These are phyloP conservation scores for Podaxis carcinomalis DNA, from an alignment of 768 basidiomycete genomes.

Conservation along the genomic window DNA sequence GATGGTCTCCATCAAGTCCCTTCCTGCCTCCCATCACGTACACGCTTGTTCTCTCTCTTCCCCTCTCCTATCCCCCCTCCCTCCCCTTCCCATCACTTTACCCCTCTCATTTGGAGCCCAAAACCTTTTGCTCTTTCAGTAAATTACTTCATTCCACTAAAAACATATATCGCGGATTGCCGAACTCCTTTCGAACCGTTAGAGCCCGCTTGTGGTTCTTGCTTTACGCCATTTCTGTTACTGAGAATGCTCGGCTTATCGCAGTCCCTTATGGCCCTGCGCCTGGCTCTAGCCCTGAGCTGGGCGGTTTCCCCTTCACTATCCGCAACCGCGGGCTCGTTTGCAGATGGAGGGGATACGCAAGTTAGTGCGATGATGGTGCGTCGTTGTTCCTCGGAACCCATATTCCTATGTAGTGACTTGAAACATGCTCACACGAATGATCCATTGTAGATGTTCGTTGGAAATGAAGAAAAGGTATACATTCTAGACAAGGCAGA, in stretches of 20 bases:
- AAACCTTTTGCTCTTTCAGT: background rate
- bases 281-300: slow-evolving; percentile 7
- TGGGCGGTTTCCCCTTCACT: slow-evolving; percentile 8
- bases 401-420: background rate
- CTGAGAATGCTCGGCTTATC: slow-evolving; percentile 3
- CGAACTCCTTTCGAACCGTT: background rate
- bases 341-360: slow-evolving; percentile 12
- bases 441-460: slow-evolving; percentile 54
- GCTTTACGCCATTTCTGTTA: background rate
- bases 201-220: background rate
- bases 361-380: slow-evolving; percentile 16
- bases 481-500: slow-evolving; percentile 92
- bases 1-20: slow-evolving; percentile 3
- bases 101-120: background rate
- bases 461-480: slow-evolving; percentile 75
- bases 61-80: background rate
- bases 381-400: background rate
- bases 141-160: background rate
- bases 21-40: background rate
- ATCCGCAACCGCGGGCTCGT: slow-evolving; percentile 11
- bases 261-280: background rate
- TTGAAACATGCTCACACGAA: background rate
- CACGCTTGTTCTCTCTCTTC: background rate
- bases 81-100: background rate
- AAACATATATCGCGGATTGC: background rate